These are phyloP conservation scores for Colletotrichum shisoi DNA, from an alignment of 2,329 filamentous ascomycete genomes.

Conservation along the genomic window DNA sequence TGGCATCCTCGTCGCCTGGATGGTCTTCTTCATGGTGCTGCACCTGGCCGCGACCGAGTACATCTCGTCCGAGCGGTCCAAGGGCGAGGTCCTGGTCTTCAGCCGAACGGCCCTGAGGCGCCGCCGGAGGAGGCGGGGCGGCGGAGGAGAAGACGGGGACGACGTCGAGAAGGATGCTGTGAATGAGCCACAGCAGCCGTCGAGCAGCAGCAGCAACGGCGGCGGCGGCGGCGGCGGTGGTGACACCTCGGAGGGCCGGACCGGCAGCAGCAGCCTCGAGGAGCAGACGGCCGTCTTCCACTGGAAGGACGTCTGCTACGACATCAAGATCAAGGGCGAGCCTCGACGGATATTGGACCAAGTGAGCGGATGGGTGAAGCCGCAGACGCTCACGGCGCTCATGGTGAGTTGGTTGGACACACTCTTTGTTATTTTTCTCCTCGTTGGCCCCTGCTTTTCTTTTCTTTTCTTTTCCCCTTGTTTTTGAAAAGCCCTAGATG, in stretches of 20 bases:
- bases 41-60: constrained; percentile 62
- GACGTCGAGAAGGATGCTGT: background rate
- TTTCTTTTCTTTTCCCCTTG: too few species aligned
- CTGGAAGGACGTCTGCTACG: constrained; percentile 73
- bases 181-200: background rate
- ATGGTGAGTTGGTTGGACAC: constrained; percentile 60
- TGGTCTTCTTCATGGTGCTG: constrained; percentile 56
- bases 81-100: constrained; percentile 69
- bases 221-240: too few species aligned
- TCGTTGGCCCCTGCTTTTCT: too few species aligned
- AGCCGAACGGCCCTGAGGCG: constrained; percentile 51
- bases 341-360: constrained; percentile 69
- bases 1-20: constrained; percentile 61
- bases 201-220: too few species aligned
- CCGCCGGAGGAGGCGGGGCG: constrained; percentile 67
- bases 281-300: constrained; percentile 70
- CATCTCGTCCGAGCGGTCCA: constrained; percentile 58
- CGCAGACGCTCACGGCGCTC: constrained; percentile 70
- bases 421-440: too few species aligned
- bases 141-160: background rate
- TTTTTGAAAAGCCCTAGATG: too few species aligned
- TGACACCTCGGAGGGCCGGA: too few species aligned
- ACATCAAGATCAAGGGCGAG: constrained; percentile 71
- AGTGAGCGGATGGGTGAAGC: constrained; percentile 75
- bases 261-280: constrained; percentile 52